Evolutionary conservation across 1,284 basidiomycete genomes (phyloP).

Genomic region (Apiotrichum sp.): DNA sequence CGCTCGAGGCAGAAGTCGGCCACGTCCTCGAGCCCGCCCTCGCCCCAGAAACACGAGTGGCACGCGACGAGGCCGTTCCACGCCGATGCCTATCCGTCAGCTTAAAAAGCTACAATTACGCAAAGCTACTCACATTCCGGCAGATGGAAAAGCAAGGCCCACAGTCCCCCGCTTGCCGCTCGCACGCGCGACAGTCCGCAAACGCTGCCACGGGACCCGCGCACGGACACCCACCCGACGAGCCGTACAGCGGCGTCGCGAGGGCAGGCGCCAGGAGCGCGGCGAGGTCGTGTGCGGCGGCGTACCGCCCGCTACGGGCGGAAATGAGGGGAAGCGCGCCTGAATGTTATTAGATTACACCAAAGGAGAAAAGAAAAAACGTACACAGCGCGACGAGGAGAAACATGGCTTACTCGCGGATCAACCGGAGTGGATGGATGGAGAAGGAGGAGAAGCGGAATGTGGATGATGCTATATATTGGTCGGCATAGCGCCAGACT

Average conservation of each 20-base stretch:
- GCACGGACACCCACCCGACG: not conserved
- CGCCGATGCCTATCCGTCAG: not conserved
- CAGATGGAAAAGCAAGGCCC: not conserved
- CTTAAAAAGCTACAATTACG: not conserved
- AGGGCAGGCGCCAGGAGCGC: not conserved
- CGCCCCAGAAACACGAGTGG: not conserved
- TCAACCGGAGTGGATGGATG: not conserved
- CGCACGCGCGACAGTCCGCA: not conserved
- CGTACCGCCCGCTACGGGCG: not conserved
- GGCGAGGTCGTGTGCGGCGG: not conserved
- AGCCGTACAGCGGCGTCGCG: not conserved
- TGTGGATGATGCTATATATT: not conserved
- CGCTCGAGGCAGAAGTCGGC: not conserved
- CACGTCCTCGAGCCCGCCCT: not conserved
- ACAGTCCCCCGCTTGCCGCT: not conserved
- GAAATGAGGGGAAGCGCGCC: not conserved
- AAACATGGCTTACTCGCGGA: not conserved
- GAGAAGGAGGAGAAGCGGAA: not conserved
- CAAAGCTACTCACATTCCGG: not conserved
- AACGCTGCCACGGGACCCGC: not conserved
- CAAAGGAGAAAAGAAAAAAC: not conserved
- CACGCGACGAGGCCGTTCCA: not conserved
- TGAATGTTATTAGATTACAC: not conserved
- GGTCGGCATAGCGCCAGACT: no score
- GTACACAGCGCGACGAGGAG: not conserved